Base-by-base conservation (phyloP, 805 yeast genomes). In the Starmerella bacillaris region DNA sequence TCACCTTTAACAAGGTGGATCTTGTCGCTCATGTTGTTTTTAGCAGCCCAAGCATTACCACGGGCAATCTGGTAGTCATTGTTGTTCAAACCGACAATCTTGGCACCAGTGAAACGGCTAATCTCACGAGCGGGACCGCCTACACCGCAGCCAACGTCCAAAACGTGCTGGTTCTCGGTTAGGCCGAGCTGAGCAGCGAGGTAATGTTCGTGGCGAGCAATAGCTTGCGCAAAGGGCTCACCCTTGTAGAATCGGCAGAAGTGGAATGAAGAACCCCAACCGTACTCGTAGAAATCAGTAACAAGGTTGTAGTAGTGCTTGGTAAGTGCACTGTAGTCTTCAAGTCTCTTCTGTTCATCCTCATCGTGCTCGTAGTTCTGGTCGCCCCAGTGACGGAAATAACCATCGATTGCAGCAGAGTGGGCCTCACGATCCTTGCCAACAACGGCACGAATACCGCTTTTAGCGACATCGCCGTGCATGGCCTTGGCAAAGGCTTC, bases 51-150 rank as follows among this genome's bases (percentile, higher is more conserved):
- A 59, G 68, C 67, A 56, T 71, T 77, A 39, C 92, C 96, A 57
- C 92, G 79, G 53, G 74, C 84, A 50, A 86, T 77, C 67, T 89
- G 64, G 64, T 89, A 89, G 61, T 89, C 98, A 57, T 89, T 89
- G 67, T 89, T 86, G 66, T 86, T 86, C 51, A 86, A 67, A 34
- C 98, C 98, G 43, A 78, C 78, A 55, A 86, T 67, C 49, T 70
- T 63, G 61, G 83, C 76, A 51, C 76, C 82, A 34, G 96, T 77
- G 65, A 86, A 86, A 55, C 94, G 72, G 41, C 77, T 68, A 52
- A 86, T 86, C 64, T 89, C 94, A 59, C 95, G 77, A 17, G 94
- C 95, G 51, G 98, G 98, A 29, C 98, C 98, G 55, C 98, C 98
- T 50, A 86, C 94, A 67, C 98, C 98, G 65, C 98, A 89, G 32